Percentiles rank a stretch among this genome's conserved stretches.
Conservation (phyloP, 2,329 filamentous ascomycete genomes). For the Periglandula ipomoeae region DNA sequence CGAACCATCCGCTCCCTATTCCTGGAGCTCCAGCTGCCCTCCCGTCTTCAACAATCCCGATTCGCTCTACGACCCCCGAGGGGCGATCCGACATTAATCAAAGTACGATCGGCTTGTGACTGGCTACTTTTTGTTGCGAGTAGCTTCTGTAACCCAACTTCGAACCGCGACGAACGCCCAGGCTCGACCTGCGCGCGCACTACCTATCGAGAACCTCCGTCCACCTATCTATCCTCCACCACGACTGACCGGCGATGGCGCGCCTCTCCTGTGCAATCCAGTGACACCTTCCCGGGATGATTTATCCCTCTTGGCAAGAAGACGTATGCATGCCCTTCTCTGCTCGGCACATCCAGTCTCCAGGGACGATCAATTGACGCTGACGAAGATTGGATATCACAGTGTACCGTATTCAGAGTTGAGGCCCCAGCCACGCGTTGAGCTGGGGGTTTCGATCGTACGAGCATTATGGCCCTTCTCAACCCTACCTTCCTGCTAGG, state of each 20-base stretch:
- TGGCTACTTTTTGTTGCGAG: background rate
- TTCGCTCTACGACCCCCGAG: background rate
- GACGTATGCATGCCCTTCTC: background rate
- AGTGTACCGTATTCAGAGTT: constrained; percentile 2
- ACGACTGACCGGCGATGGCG: constrained; percentile 4
- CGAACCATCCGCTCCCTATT: background rate
- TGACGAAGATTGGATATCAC: background rate
- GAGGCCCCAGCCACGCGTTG: background rate
- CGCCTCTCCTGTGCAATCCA: constrained; percentile 2
- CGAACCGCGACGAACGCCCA: background rate
- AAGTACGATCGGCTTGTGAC: background rate
- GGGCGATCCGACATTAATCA: background rate
- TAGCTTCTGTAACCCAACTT: background rate
- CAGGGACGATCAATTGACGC: background rate
- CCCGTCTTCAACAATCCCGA: background rate
- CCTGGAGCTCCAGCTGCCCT: background rate
- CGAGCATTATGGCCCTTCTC: constrained; percentile 48
- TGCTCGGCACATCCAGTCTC: too few relatives aligned
- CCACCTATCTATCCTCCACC: background rate
- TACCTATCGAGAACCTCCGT: background rate
- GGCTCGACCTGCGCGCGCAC: background rate
- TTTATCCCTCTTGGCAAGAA: background rate
- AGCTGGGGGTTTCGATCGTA: background rate
- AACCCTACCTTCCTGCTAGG: constrained; percentile 80
- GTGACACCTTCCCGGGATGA: constrained; percentile 3